Conservation (phyloP, 768 basidiomycete species). For the Hygrophoropsis aurantiaca region DNA sequence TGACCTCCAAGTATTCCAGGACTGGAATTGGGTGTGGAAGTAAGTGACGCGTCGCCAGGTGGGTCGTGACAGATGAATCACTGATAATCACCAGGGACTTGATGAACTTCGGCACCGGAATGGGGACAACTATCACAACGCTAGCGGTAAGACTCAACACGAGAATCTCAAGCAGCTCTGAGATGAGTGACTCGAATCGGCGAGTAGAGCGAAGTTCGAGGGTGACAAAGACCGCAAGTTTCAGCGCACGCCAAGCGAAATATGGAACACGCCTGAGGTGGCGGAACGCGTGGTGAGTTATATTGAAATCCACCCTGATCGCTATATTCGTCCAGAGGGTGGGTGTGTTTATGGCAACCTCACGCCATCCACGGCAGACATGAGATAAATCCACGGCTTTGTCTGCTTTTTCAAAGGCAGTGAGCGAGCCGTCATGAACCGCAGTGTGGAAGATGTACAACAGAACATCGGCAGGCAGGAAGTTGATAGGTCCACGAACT, state of each 20-base stretch:
- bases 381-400: slow-evolving; percentile 36
- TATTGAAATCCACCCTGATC: slow-evolving; percentile 8
- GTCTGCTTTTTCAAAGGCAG: background rate
- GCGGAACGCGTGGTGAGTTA: background rate
- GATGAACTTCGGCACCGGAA: background rate
- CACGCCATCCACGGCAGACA: slow-evolving; percentile 43
- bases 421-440: background rate
- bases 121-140: background rate
- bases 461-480: slow-evolving; percentile 5
- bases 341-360: slow-evolving; percentile 34
- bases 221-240: slow-evolving; percentile 3
- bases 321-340: slow-evolving; percentile 35
- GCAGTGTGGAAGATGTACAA: slow-evolving; percentile 8
- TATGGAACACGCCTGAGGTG: background rate
- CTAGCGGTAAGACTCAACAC: background rate
- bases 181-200: background rate
- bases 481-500: background rate
- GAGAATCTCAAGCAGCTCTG: background rate
- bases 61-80: background rate
- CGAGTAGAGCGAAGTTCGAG: background rate
- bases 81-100: slow-evolving; percentile 5
- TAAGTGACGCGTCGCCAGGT: background rate
- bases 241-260: slow-evolving; percentile 4
- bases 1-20: slow-evolving; percentile 6
- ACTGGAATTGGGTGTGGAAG: background rate